A percentile compares a stretch with the other conserved stretches of the same genome.
These are phyloP conservation scores for Solidago caesia DNA, from an alignment of 129 eudicot genomes.

Conservation along the genomic window DNA sequence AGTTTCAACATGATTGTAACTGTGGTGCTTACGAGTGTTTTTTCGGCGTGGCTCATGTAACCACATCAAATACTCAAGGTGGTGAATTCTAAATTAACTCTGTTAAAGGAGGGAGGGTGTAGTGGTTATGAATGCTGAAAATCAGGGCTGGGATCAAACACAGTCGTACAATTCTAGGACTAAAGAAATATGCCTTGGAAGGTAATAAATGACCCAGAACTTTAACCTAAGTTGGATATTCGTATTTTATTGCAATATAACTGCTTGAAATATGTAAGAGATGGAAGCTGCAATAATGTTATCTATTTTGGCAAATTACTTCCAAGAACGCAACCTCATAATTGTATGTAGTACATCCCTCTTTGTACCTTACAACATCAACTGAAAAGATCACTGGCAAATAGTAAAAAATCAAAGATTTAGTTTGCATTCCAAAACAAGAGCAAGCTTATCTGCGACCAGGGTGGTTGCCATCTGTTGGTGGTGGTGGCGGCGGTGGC, in stretches of 20 bases:
- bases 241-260: neutral
- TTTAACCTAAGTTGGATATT: conserved; percentile 12
- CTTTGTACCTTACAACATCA: conserved; percentile 26
- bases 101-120: no score
- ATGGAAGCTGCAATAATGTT: conserved; percentile 7
- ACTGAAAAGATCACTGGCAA: neutral
- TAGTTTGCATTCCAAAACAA: conserved; percentile 15
- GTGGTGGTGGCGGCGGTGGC: conserved; percentile 28
- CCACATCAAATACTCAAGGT: no score
- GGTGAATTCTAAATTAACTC: no score
- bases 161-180: neutral
- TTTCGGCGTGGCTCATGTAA: no score
- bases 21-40: no score
- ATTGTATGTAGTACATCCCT: conserved; percentile 1
- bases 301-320: conserved; percentile 21
- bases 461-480: conserved; percentile 49
- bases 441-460: conserved; percentile 43
- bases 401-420: conserved; percentile 10
- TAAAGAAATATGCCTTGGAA: neutral
- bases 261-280: neutral
- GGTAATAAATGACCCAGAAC: neutral
- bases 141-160: neutral
- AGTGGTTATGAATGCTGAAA: no score
- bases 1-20: no score
- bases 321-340: conserved; percentile 19